phyloP scores from a whole-genome alignment of 345 rosid species.

The Abelmoschus esculentus region DNA sequence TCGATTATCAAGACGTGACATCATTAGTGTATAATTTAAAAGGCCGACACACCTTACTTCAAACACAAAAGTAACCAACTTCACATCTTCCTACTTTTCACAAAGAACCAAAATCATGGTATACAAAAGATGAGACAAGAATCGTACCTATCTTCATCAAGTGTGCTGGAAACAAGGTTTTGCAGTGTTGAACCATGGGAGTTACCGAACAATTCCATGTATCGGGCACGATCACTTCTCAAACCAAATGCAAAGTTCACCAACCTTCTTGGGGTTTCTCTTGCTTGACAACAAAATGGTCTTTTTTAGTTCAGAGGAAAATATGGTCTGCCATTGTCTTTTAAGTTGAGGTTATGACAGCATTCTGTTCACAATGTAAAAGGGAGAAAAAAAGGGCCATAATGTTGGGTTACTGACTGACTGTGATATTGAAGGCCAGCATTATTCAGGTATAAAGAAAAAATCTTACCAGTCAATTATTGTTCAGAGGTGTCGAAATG shows the following conservation, averaged over 20 bases:
- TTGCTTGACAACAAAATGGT: not conserved
- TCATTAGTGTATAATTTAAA: not conserved
- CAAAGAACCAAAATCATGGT: not conserved
- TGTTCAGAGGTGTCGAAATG: not conserved
- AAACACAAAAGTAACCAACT: not conserved
- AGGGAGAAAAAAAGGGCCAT: not conserved
- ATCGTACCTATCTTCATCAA: not conserved
- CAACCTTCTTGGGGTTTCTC: not conserved
- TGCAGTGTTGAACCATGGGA: not conserved
- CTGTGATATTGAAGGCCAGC: not conserved
- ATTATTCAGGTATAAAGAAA: not conserved
- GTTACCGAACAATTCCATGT: not conserved
- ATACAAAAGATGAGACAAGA: not conserved
- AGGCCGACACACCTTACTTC: not conserved
- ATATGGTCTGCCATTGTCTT: not conserved
- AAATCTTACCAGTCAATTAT: not conserved
- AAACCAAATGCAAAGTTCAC: not conserved
- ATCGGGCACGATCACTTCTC: not conserved
- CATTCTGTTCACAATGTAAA: not conserved
- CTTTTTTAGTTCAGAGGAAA: not conserved
- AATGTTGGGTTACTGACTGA: not conserved
- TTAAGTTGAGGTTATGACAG: not conserved
- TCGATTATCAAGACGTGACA: not conserved
- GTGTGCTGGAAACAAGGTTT: not conserved
- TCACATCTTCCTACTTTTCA: not conserved